These are phyloP conservation scores for Neoboletus magnificus DNA, from an alignment of 768 basidiomycete genomes.

Conservation along the genomic window DNA sequence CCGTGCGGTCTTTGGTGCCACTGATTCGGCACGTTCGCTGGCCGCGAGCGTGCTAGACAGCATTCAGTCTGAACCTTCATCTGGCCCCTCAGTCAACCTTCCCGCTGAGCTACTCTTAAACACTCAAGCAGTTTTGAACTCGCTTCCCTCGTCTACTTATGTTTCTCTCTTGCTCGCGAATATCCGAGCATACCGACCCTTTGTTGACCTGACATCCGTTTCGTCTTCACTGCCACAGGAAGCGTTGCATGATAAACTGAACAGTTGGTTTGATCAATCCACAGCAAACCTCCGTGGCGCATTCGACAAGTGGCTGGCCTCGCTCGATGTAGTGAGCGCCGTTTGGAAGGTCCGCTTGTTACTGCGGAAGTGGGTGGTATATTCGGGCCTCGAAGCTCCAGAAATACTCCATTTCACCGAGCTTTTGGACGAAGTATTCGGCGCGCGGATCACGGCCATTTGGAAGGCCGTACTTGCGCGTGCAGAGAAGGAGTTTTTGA, in stretches of 20 bases:
- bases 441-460: conserved; percentile 51
- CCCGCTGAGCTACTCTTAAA: conserved; percentile 58
- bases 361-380: conserved; percentile 44
- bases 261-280: conserved; percentile 63
- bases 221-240: conserved; percentile 48
- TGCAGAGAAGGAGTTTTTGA: conserved; percentile 46
- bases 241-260: conserved; percentile 45
- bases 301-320: conserved; percentile 54
- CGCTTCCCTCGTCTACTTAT: conserved; percentile 80
- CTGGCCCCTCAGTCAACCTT: conserved; percentile 28
- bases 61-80: conserved; percentile 53
- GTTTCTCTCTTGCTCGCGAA: conserved; percentile 70
- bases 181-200: conserved; percentile 80
- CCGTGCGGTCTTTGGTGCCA: conserved; percentile 53
- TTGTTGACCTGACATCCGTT: conserved; percentile 66
- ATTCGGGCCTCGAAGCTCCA: conserved; percentile 40
- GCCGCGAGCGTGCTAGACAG: conserved; percentile 54
- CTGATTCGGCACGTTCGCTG: conserved; percentile 39
- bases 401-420: conserved; percentile 46
- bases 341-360: conserved; percentile 69
- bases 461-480: conserved; percentile 51
- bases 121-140: conserved; percentile 62
- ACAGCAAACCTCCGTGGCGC: conserved; percentile 42
- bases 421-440: conserved; percentile 53
- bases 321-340: conserved; percentile 57